Conservation (phyloP, 2,329 filamentous ascomycete species). For the Aspergillus pseudonomiae region DNA sequence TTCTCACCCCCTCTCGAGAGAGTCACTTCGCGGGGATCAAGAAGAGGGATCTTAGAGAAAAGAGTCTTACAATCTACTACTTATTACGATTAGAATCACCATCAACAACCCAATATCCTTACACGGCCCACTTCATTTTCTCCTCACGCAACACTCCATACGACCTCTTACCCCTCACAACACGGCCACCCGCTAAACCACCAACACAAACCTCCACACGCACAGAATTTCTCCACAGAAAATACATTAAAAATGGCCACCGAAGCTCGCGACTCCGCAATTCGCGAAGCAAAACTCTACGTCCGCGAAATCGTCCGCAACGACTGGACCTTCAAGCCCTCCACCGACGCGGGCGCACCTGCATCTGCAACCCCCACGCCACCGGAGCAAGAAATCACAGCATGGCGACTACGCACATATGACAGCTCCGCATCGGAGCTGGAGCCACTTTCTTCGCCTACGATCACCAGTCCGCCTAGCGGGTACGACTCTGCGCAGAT, state of each 20-base stretch:
- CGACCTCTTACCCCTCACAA: not conserved
- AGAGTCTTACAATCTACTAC: not conserved
- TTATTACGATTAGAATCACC: not conserved
- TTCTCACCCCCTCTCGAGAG: not conserved
- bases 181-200: not conserved
- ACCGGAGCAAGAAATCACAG: constrained; percentile 31
- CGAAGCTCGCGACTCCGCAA: constrained; percentile 43
- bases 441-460: constrained; percentile 29
- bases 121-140: not conserved
- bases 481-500: constrained; percentile 12
- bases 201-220: not conserved
- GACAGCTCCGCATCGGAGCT: constrained; percentile 42
- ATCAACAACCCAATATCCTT: not conserved
- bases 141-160: not conserved
- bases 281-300: constrained; percentile 45
- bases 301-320: constrained; percentile 45
- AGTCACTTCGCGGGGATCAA: not conserved
- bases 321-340: constrained; percentile 45
- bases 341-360: constrained; percentile 21
- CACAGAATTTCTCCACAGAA: not conserved
- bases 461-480: not conserved
- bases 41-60: not conserved
- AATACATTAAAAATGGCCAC: constrained; percentile 16
- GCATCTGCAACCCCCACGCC: constrained; percentile 24
- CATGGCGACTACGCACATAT: constrained; percentile 43